Conservation (phyloP, 2,329 filamentous ascomycete species). For the Dothistroma pini region DNA sequence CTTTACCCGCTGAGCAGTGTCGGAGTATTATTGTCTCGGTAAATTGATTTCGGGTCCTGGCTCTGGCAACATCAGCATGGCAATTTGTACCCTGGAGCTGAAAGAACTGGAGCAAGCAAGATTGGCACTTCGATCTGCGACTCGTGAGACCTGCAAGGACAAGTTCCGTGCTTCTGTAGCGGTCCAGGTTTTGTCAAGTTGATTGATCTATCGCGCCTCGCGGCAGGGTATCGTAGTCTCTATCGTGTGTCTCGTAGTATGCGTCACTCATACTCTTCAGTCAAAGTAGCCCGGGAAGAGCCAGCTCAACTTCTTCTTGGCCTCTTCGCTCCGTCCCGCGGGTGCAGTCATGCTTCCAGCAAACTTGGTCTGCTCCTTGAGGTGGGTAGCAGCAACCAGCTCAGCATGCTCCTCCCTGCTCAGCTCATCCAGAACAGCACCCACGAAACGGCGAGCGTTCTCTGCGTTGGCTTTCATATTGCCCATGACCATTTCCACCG, state of each 20-base stretch:
- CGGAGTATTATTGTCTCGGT: background rate
- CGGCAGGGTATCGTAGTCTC: slow-evolving; percentile 4
- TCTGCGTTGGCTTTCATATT: slow-evolving; percentile 91
- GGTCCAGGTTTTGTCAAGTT: background rate
- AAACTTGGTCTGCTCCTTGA: slow-evolving; percentile 70
- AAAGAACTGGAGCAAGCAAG: too few species aligned
- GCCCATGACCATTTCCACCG: slow-evolving; percentile 94
- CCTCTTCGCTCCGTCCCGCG: slow-evolving; percentile 67
- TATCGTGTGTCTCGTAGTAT: background rate
- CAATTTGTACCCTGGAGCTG: too few species aligned
- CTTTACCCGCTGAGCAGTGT: background rate
- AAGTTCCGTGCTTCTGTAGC: background rate
- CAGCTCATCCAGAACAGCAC: slow-evolving; percentile 81
- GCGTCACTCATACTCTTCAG: slow-evolving; percentile 19
- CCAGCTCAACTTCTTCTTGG: slow-evolving; percentile 75
- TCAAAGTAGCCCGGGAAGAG: slow-evolving; percentile 79
- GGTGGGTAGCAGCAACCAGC: slow-evolving; percentile 74
- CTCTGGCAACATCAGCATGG: background rate
- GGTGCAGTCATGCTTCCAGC: slow-evolving; percentile 81
- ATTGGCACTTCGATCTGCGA: too few species aligned
- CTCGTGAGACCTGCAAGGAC: background rate
- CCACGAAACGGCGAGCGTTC: slow-evolving; percentile 82
- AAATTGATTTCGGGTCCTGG: background rate
- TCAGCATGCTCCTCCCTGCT: slow-evolving; percentile 72
- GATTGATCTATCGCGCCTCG: slow-evolving; percentile 4